A percentile compares a stretch with the other conserved stretches of the same genome.
Conservation (phyloP, 371 early-diverging fungal species). For the Zancudomyces culisetae region DNA sequence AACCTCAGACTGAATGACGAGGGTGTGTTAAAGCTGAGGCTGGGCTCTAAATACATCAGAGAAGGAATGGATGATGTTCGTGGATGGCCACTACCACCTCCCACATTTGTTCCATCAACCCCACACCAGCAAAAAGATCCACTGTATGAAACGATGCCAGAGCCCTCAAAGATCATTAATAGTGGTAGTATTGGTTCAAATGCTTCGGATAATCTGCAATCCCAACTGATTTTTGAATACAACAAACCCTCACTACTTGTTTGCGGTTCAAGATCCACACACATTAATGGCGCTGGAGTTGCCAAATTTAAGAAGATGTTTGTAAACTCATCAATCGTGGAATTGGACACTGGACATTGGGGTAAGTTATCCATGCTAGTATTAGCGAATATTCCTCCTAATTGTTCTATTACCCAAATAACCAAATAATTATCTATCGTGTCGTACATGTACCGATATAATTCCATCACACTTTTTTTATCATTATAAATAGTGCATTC, state of each 20-base stretch:
- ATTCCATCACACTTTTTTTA: slow-evolving; percentile 1
- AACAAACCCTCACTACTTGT: slow-evolving; percentile 55
- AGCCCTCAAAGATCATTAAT: too few relatives aligned
- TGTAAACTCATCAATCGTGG: slow-evolving; percentile 35
- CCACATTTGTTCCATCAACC: too few relatives aligned
- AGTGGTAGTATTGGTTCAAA: too few relatives aligned
- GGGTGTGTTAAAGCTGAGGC: slow-evolving; percentile 32
- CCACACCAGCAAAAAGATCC: slow-evolving; percentile 3
- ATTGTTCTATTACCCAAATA: background rate
- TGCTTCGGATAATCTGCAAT: too few relatives aligned
- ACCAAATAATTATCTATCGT: background rate
- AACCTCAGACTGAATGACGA: slow-evolving; percentile 41
- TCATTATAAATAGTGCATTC: slow-evolving; percentile 41
- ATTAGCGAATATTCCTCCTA: background rate
- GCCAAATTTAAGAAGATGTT: slow-evolving; percentile 36
- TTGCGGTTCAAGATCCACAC: slow-evolving; percentile 47
- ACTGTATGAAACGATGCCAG: slow-evolving; percentile 4
- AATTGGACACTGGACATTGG: slow-evolving; percentile 73
- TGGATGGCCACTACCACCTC: slow-evolving; percentile 29
- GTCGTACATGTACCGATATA: background rate
- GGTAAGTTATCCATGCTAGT: slow-evolving; percentile 29
- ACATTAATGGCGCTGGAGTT: slow-evolving; percentile 31
- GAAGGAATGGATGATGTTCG: slow-evolving; percentile 33
- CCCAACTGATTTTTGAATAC: too few relatives aligned
- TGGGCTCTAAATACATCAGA: slow-evolving; percentile 48